Base-by-base conservation (phyloP, 1,284 basidiomycete genomes). In the Dichomitus squalens region DNA sequence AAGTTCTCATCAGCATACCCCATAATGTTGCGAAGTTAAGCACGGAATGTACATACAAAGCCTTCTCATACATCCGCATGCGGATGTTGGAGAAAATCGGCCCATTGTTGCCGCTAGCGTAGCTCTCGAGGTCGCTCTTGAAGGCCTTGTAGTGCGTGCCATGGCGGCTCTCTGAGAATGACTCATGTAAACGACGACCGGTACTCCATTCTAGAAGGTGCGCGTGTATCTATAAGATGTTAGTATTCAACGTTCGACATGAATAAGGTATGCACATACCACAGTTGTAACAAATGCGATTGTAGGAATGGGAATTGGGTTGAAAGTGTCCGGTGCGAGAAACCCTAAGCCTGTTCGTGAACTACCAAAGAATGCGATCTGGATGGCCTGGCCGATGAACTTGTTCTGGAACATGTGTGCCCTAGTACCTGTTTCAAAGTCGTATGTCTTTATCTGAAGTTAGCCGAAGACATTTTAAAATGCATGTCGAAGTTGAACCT, bases 241-340 rank as follows among this genome's bases (percentile, higher is more conserved):
- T 39, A 23, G 11, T n/a, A 5, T 2, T 21, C 20, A 38, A 18
- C 25, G 18, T 23, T 20, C 3, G 12, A 34, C 21, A 12, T 7
- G 4, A 11, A 43, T 4, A 34, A 43, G 2, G 7, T 11, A 14
- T 4, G 2, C n/a, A 51, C 54, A 6, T 51, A 56, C 49, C 2
- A 56, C 41, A 14, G 54, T 56, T 7, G 47, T 29, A 9, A 56
- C 8, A 12, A 56, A 51, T 1, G 49, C 49, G 20, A 51, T 46
- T 4, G 49, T n/a, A 1, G 23, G 14, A 5, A 29, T 11, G 0
- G 54, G 49, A 23, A 56, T 56, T 0, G 43, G 54, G 16, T 56
- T 23, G 34, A 52, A 56, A n/a, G 11, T n/a, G 1, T 27, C 25
- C 14, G 25, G 33, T n/a, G 29, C 20, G 1, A 4, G 7, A 25